These are phyloP conservation scores for Claviceps pusilla DNA, from an alignment of 2,329 filamentous ascomycete species.

Conservation along the genomic window DNA sequence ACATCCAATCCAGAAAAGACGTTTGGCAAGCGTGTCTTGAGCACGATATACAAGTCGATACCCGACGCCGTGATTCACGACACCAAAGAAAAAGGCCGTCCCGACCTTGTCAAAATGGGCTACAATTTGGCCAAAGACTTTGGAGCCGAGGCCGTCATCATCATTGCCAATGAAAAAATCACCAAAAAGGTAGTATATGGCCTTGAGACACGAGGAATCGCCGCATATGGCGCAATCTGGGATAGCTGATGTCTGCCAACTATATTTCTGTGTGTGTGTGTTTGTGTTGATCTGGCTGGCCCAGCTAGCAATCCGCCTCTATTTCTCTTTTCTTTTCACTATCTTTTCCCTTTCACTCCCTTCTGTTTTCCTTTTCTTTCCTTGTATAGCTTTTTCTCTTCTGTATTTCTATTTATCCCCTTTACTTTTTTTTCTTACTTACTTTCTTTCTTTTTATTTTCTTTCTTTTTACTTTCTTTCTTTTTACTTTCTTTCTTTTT, in stretches of 20 bases:
- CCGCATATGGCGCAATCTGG: slow-evolving; percentile 61
- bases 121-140: slow-evolving; percentile 41
- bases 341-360: too few relatives aligned
- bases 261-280: not conserved
- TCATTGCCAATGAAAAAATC: slow-evolving; percentile 55
- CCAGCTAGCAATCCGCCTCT: not conserved
- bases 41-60: slow-evolving; percentile 41
- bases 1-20: slow-evolving; percentile 45
- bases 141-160: slow-evolving; percentile 52
- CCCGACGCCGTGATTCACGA: slow-evolving; percentile 52
- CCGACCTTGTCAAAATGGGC: slow-evolving; percentile 37
- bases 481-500: not conserved
- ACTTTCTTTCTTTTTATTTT: not conserved
- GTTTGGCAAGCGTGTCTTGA: slow-evolving; percentile 43
- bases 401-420: not conserved
- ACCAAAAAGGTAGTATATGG: slow-evolving; percentile 55
- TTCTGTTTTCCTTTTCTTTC: not conserved
- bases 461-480: not conserved
- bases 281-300: not conserved
- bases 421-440: not conserved
- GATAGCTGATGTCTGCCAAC: slow-evolving; percentile 28
- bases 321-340: too few relatives aligned
- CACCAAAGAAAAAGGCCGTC: slow-evolving; percentile 42
- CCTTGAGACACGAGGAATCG: slow-evolving; percentile 49
- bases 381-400: not conserved